Conservation (phyloP, 202 grass and related monocot species). For the Zizania palustris region DNA sequence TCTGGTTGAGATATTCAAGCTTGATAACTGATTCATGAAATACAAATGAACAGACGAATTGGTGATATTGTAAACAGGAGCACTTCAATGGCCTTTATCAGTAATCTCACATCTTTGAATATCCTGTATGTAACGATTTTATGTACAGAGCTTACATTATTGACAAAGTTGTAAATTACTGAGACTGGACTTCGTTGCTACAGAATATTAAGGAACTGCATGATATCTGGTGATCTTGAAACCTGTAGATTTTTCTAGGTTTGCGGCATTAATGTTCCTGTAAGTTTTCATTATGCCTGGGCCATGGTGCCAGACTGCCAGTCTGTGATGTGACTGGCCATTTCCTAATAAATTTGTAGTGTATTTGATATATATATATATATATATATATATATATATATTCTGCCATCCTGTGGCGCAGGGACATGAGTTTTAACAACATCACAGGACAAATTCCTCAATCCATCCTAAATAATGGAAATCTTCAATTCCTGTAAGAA, state of each 20-base stretch:
- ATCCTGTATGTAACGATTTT: background rate
- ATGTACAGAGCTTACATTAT: background rate
- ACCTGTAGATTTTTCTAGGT: background rate
- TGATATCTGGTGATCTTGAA: background rate
- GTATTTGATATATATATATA: too few species aligned
- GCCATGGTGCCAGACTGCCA: background rate
- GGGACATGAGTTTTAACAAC: too few species aligned
- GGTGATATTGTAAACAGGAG: background rate
- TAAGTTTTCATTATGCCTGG: background rate
- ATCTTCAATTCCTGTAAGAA: too few species aligned
- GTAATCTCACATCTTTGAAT: background rate
- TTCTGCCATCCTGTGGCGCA: too few species aligned
- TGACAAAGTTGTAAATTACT: background rate
- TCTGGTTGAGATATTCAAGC: background rate
- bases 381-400: too few species aligned
- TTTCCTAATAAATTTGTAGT: background rate
- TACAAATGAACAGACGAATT: background rate
- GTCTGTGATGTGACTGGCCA: background rate
- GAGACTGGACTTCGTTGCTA: background rate
- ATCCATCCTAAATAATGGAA: too few species aligned
- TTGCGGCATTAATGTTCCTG: background rate
- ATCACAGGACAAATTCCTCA: too few species aligned
- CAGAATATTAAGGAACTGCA: background rate
- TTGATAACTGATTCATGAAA: background rate
- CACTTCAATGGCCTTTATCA: background rate